Evolutionary conservation across 305 asterid species (phyloP), one percentile per base, ranked within the genome.

Genomic region (Ilex paraguariensis): DNA sequence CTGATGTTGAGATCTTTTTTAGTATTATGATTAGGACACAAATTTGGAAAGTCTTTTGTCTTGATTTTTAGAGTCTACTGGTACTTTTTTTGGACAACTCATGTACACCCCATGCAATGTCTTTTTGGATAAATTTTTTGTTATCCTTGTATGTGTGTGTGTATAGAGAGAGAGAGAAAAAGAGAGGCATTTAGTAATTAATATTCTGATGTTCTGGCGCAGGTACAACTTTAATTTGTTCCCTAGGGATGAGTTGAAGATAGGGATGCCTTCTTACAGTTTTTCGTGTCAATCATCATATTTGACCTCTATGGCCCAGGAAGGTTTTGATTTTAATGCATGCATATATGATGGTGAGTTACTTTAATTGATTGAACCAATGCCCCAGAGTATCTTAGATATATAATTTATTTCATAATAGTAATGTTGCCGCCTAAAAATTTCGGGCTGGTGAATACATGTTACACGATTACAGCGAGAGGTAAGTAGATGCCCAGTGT

Each of bases 171-270:
- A 54, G 46, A 9, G 57, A 14, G 39, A 48, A 32, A 46, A 11
- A 44, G 49, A 48, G 50, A 49, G 17, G 10, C 13, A 17, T 45
- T 32, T 57, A 36, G 55, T 48, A 7, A 66, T 10, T 50, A 7
- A 46, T 46, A 50, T 63, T 57, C 70, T 46, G 52, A 50, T 33
- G 64, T 66, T 66, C 61, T 60, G 63, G 53, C 76, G 87, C 87
- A 87, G 98, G 80, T 92, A 82, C 77, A 87, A 90, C 77, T 93
- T 93, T 74, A 96, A 90, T 72, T 75, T 93, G 81, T 93, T 93
- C 75, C 98, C 98, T 30, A 78, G 98, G 73, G 93, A 93, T 77
- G 98, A 90, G 81, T 66, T 90, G 79, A 90, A 75, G 70, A 64
- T 77, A 30, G 94, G 92, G 80, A 85, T 86, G 96, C 98, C 97